phyloP scores from a whole-genome alignment of 2,329 filamentous ascomycete species.

The Cladophialophora psammophila region DNA sequence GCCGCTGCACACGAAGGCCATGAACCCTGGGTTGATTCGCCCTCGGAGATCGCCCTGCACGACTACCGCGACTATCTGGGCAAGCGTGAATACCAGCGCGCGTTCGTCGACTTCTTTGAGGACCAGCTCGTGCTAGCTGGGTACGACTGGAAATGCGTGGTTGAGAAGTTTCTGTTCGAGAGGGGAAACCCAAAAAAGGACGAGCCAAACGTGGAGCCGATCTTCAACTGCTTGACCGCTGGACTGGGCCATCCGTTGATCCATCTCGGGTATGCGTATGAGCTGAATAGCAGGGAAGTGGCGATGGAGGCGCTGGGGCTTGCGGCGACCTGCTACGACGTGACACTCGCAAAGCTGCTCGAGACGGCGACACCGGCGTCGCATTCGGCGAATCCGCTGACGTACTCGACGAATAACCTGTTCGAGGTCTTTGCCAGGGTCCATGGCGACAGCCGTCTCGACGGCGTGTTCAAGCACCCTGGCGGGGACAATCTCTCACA shows the following conservation, averaged over 20 bases:
- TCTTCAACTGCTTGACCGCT: constrained; percentile 80
- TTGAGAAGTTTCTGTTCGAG: constrained; percentile 79
- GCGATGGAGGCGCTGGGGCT: constrained; percentile 87
- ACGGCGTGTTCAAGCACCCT: constrained; percentile 67
- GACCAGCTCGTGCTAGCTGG: constrained; percentile 77
- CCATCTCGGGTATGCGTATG: constrained; percentile 91
- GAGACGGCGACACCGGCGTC: constrained; percentile 14
- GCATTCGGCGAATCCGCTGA: constrained; percentile 57
- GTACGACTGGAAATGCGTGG: constrained; percentile 84
- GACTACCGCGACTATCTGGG: constrained; percentile 91
- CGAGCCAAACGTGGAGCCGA: constrained; percentile 54
- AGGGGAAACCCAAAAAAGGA: constrained; percentile 47
- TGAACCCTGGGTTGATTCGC: constrained; percentile 83
- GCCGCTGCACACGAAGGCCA: constrained; percentile 68
- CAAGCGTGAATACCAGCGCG: constrained; percentile 81
- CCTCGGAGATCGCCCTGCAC: constrained; percentile 78
- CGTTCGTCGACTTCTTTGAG: constrained; percentile 94
- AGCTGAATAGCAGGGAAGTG: constrained; percentile 82
- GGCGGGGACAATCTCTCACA: constrained; percentile 69
- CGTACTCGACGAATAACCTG: constrained; percentile 67
- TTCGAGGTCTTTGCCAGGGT: constrained; percentile 76
- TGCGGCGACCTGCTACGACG: constrained; percentile 68
- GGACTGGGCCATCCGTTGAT: constrained; percentile 91
- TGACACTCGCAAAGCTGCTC: constrained; percentile 64
- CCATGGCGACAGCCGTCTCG: constrained; percentile 71